These are phyloP conservation scores for Vaccinium macrocarpon DNA, from an alignment of 148 eudicot species.

Conservation along the genomic window DNA sequence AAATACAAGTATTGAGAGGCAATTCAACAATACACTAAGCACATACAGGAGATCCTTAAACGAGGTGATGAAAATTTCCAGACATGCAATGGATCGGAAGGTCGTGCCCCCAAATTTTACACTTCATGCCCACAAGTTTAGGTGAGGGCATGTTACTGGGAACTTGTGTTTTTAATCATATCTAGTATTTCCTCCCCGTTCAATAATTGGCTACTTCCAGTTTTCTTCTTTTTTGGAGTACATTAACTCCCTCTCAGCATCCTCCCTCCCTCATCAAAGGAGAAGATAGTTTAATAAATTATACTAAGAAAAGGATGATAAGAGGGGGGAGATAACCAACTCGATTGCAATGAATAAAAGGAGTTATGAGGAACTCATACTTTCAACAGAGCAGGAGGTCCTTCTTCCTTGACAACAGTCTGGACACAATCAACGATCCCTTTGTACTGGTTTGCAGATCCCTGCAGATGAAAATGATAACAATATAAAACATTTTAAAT, in stretches of 20 bases:
- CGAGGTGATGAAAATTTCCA: not conserved
- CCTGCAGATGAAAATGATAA: conserved; percentile 36
- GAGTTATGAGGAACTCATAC: conserved; percentile 29
- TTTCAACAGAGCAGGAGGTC: conserved; percentile 80
- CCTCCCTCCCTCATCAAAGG: not conserved
- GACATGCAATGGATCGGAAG: not conserved
- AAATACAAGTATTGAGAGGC: not conserved
- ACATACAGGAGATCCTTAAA: not conserved
- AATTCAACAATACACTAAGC: not conserved
- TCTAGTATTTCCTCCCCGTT: not conserved
- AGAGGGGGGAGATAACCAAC: not conserved
- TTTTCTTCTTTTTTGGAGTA: not conserved
- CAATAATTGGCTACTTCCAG: not conserved
- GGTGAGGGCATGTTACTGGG: not conserved
- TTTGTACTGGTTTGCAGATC: conserved; percentile 81
- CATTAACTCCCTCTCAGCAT: not conserved
- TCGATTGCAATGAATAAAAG: not conserved
- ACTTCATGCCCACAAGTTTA: not conserved
- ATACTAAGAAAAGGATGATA: not conserved
- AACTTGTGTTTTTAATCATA: not conserved
- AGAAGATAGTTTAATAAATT: not conserved
- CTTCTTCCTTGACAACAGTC: conserved; percentile 78
- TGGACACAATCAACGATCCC: conserved; percentile 75
- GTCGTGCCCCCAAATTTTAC: not conserved
- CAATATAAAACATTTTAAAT: not conserved